A percentile compares a stretch with the other conserved stretches of the same genome.
phyloP scores from a whole-genome alignment of 306 rosid genomes.

The Elaeagnus macrophylla region DNA sequence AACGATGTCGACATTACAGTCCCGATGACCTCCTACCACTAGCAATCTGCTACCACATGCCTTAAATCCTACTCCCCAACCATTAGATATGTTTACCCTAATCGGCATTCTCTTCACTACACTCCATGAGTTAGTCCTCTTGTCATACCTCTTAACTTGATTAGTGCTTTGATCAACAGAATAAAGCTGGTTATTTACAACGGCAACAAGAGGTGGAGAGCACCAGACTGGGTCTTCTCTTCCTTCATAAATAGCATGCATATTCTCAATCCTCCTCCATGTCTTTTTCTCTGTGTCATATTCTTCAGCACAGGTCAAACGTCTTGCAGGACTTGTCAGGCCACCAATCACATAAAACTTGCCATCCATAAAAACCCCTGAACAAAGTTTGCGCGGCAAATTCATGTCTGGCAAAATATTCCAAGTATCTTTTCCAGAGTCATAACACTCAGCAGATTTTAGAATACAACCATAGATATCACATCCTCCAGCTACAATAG shows the following conservation, averaged over 20 bases:
- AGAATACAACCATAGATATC: slow-evolving; percentile 18
- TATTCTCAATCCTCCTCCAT: slow-evolving; percentile 29
- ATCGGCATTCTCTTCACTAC: slow-evolving; percentile 24
- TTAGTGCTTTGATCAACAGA: slow-evolving; percentile 24
- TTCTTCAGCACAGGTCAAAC: slow-evolving; percentile 30
- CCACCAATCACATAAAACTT: slow-evolving; percentile 37
- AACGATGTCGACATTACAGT: slow-evolving; percentile 21
- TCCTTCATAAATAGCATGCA: slow-evolving; percentile 14
- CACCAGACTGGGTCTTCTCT: slow-evolving; percentile 5
- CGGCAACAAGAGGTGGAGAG: slow-evolving; percentile 40
- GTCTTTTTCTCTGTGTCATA: slow-evolving; percentile 19
- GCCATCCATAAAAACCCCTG: slow-evolving; percentile 30
- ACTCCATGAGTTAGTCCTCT: slow-evolving; percentile 18
- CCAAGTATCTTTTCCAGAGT: slow-evolving; percentile 26
- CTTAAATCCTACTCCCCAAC: slow-evolving; percentile 35
- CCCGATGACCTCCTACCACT: slow-evolving; percentile 26
- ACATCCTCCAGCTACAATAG: slow-evolving; percentile 32
- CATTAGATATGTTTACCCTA: slow-evolving; percentile 22
- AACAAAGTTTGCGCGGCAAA: slow-evolving; percentile 21
- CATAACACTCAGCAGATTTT: slow-evolving; percentile 23
- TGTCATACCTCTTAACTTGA: slow-evolving; percentile 25
- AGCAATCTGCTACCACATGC: slow-evolving; percentile 26
- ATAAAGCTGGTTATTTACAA: slow-evolving; percentile 28
- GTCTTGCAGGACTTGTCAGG: slow-evolving; percentile 20
- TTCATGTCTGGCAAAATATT: slow-evolving; percentile 17